Evolutionary conservation across 148 eudicot genomes (phyloP), one percentile per base, ranked within the genome.

Genomic region (Rhododendron vialii): DNA sequence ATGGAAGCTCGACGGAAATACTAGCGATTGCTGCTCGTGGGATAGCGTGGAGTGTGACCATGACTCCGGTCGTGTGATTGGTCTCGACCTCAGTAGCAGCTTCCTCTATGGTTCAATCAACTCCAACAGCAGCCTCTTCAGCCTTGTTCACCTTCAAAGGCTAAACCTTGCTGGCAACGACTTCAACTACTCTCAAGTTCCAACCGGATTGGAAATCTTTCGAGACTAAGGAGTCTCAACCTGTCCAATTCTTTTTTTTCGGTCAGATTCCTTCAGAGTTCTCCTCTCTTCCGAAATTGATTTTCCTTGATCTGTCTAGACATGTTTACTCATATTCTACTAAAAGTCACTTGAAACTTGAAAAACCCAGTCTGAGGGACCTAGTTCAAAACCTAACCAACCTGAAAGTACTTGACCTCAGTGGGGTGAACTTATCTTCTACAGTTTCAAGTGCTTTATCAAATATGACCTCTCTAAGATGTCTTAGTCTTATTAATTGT

Each of bases 401-500:
- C n/a, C 51, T 91, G 8, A 24, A 28, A 41, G 22, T n/a, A 35
- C 89, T 90, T 28, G 0, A 67, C 84, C 90, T 91, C 24, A n/a
- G n/a, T n/a, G n/a, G n/a, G n/a, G n/a, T 89, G 35, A 85, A 87
- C 55, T 5, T 88, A 84, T 86, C 89, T 33, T 89, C 92, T 4
- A 0, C 51, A 10, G 80, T 89, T 17, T 89, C 91, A 53, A 0
- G 10, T 53, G 57, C 57, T 53, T 76, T 89, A 38, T 53, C 82
- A 71, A 88, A 88, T 33, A 4, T 90, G 7, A 73, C 87, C 3
- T 75, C 87, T 69, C 36, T 90, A 20, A 83, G 1, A 75, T 53
- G 11, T 45, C 38, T 92, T 1, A 7, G 0, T 2, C 45, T 89
- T 2, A 20, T 0, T 13, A 18, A 33, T 41, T 90, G 92, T 71